Conservation (phyloP, 2,329 filamentous ascomycete species). For the Alternaria consortialis region DNA sequence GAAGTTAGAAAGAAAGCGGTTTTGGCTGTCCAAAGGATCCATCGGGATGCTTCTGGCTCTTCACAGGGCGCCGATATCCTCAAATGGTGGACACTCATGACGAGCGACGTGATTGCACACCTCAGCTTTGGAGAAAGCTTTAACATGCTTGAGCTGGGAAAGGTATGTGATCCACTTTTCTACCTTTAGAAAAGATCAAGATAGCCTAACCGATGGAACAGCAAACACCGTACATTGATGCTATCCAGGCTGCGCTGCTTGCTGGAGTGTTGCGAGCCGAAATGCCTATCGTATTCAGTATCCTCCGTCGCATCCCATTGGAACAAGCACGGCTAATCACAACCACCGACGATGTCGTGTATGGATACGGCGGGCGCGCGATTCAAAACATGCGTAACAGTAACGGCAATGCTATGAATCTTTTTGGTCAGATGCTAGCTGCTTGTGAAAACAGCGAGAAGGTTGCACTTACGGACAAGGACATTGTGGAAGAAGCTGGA, state of each 20-base stretch:
- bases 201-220: not conserved
- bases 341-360: constrained; percentile 23
- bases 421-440: constrained; percentile 27
- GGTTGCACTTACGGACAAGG: constrained; percentile 33
- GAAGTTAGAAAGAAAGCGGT: constrained; percentile 44
- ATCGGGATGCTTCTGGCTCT: constrained; percentile 17
- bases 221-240: constrained; percentile 38
- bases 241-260: constrained; percentile 38
- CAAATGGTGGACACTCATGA: constrained; percentile 53
- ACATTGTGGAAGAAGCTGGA: constrained; percentile 41
- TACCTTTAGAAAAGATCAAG: not conserved
- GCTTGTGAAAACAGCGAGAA: constrained; percentile 33
- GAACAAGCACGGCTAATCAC: not conserved
- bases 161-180: constrained; percentile 27
- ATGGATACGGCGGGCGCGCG: constrained; percentile 20
- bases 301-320: constrained; percentile 15
- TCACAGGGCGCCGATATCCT: constrained; percentile 43
- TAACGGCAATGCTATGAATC: constrained; percentile 22
- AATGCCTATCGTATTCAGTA: constrained; percentile 35
- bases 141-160: constrained; percentile 49
- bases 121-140: constrained; percentile 54
- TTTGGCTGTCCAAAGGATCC: constrained; percentile 48
- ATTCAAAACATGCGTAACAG: constrained; percentile 29
- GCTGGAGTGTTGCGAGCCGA: constrained; percentile 46
- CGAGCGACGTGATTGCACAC: constrained; percentile 51